A percentile compares a stretch with the other conserved stretches of the same genome.
Conservation (phyloP, 2,329 filamentous ascomycete genomes). For the Colletotrichum simmondsii region DNA sequence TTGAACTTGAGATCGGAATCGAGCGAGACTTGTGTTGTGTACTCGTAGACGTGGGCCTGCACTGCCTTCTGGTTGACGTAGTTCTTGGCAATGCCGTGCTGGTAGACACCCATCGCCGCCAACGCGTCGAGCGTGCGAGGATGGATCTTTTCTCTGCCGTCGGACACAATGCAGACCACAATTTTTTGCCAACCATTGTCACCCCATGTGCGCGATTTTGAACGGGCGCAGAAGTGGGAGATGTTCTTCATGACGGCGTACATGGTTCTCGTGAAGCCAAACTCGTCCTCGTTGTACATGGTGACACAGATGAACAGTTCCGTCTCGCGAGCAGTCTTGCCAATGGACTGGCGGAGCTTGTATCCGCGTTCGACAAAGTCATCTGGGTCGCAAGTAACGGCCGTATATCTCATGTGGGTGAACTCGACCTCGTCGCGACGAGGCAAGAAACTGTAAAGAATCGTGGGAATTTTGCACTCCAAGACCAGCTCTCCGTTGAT, state of each 20-base stretch:
- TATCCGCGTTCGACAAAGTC: constrained; percentile 91
- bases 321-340: constrained; percentile 84
- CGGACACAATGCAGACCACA: constrained; percentile 95
- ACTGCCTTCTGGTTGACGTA: constrained; percentile 96
- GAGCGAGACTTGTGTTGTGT: constrained; percentile 96
- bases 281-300: constrained; percentile 99
- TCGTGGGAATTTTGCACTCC: constrained; percentile 99
- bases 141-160: constrained; percentile 90
- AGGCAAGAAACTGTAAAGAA: constrained; percentile 95
- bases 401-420: constrained; percentile 98
- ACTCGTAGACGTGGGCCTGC: constrained; percentile 97
- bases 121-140: constrained; percentile 92
- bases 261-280: constrained; percentile 97
- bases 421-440: constrained; percentile 94
- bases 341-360: constrained; percentile 91
- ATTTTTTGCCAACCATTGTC: constrained; percentile 99
- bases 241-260: constrained; percentile 99
- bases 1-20: constrained; percentile 98
- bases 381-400: constrained; percentile 97
- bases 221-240: constrained; percentile 92
- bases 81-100: constrained; percentile 98
- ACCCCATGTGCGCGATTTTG: constrained; percentile 94
- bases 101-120: constrained; percentile 97
- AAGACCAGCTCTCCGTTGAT: constrained; percentile 98
- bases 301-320: constrained; percentile 97